These are phyloP conservation scores for Neopestalotiopsis sp. DNA, from an alignment of 2,329 filamentous ascomycete species.

Conservation along the genomic window DNA sequence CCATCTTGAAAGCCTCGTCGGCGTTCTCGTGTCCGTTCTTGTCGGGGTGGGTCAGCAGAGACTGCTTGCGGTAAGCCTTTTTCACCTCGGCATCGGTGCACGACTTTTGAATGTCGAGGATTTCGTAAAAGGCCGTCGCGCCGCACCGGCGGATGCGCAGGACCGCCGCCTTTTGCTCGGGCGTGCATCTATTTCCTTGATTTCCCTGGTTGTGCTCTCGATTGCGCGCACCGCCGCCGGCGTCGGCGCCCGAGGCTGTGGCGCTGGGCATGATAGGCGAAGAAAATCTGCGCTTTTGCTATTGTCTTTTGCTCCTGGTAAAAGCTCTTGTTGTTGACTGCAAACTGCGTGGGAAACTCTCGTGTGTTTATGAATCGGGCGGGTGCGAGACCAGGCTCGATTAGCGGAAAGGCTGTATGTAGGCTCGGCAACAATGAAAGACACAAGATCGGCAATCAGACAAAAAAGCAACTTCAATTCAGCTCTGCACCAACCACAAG, in stretches of 20 bases:
- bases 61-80: constrained; percentile 95
- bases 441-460: neutral
- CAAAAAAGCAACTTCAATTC: neutral
- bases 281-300: constrained; percentile 2
- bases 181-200: constrained; percentile 78
- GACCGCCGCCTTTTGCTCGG: constrained; percentile 90
- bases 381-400: neutral
- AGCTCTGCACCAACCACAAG: neutral
- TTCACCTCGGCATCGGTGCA: constrained; percentile 88
- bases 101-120: constrained; percentile 71
- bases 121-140: constrained; percentile 93
- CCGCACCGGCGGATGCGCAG: constrained; percentile 84
- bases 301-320: neutral
- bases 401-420: neutral
- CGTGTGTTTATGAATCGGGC: neutral
- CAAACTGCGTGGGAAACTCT: neutral
- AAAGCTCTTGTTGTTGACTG: neutral
- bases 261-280: constrained; percentile 49
- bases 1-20: constrained; percentile 99
- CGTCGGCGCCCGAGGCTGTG: constrained; percentile 59
- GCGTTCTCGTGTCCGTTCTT: constrained; percentile 97
- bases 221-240: constrained; percentile 47
- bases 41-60: constrained; percentile 93
- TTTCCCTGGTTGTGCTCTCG: constrained; percentile 79
- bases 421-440: neutral